A percentile compares a stretch with the other conserved stretches of the same genome.
phyloP scores from a whole-genome alignment of 2,329 filamentous ascomycete species.

The Eurotiales sp. region DNA sequence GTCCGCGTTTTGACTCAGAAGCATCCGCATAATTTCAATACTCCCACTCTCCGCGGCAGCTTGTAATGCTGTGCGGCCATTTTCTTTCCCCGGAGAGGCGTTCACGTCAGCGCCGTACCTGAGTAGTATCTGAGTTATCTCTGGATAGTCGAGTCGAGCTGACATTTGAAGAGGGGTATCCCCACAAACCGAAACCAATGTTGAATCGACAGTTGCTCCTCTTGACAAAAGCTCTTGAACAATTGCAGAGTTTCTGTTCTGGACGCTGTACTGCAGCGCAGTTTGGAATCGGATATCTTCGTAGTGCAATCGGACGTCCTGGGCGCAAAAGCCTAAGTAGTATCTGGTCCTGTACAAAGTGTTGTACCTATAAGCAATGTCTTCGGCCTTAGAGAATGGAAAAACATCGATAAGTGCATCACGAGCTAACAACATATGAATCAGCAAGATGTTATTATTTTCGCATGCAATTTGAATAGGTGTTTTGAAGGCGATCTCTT shows the following conservation, averaged over 20 bases:
- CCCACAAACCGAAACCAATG: background rate
- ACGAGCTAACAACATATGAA: slow-evolving; percentile 1
- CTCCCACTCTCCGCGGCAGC: slow-evolving; percentile 10
- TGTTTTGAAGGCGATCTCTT: background rate
- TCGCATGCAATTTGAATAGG: background rate
- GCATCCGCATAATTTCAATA: slow-evolving; percentile 6
- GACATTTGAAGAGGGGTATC: slow-evolving; percentile 7
- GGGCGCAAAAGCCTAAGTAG: too few species aligned
- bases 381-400: background rate
- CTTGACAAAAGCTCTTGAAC: background rate
- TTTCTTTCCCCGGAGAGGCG: background rate
- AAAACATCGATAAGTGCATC: background rate
- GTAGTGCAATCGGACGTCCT: too few species aligned
- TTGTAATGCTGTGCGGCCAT: slow-evolving; percentile 15
- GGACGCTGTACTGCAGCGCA: slow-evolving; percentile 2
- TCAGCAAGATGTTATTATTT: background rate
- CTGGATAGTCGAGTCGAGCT: background rate
- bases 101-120: background rate
- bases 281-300: background rate
- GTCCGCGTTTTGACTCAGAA: slow-evolving; percentile 16
- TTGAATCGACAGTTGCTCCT: background rate
- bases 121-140: background rate
- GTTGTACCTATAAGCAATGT: too few species aligned
- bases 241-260: background rate
- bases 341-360: too few species aligned